A percentile compares a stretch with the other conserved stretches of the same genome.
These are phyloP conservation scores for Penicillium sp. DNA, from an alignment of 2,329 filamentous ascomycete genomes.

Conservation along the genomic window DNA sequence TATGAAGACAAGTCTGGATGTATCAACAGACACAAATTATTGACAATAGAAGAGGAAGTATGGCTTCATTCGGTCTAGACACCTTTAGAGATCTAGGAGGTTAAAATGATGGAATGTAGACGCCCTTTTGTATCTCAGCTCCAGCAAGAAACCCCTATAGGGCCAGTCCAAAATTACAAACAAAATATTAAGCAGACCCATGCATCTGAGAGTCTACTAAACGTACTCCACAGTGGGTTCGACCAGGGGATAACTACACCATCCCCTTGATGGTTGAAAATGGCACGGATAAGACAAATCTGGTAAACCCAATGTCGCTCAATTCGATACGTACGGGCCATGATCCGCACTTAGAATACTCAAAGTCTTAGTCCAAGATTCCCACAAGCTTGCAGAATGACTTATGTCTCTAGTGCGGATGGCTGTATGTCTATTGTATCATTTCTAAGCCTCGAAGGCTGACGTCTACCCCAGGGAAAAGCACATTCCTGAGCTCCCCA, in stretches of 20 bases:
- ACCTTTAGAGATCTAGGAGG: not conserved
- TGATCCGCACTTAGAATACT: slow-evolving; percentile 9
- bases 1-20: not conserved
- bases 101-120: slow-evolving; percentile 1
- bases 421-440: not conserved
- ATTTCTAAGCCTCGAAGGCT: slow-evolving; percentile 5
- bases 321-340: slow-evolving; percentile 3
- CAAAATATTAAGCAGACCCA: slow-evolving; percentile 14
- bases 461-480: not conserved
- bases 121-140: slow-evolving; percentile 21
- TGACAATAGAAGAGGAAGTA: slow-evolving; percentile 6
- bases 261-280: slow-evolving; percentile 17
- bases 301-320: slow-evolving; percentile 16
- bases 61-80: not conserved
- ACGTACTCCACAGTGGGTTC: slow-evolving; percentile 27
- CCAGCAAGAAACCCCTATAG: slow-evolving; percentile 15
- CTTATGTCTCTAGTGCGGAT: not conserved
- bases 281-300: slow-evolving; percentile 19
- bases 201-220: slow-evolving; percentile 18
- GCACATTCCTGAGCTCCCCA: not conserved
- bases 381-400: not conserved
- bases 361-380: not conserved
- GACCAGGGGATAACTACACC: slow-evolving; percentile 11
- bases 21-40: slow-evolving; percentile 2
- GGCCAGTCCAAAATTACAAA: slow-evolving; percentile 12